phyloP scores from a whole-genome alignment of 805 yeast species.

The Candida anglica region DNA sequence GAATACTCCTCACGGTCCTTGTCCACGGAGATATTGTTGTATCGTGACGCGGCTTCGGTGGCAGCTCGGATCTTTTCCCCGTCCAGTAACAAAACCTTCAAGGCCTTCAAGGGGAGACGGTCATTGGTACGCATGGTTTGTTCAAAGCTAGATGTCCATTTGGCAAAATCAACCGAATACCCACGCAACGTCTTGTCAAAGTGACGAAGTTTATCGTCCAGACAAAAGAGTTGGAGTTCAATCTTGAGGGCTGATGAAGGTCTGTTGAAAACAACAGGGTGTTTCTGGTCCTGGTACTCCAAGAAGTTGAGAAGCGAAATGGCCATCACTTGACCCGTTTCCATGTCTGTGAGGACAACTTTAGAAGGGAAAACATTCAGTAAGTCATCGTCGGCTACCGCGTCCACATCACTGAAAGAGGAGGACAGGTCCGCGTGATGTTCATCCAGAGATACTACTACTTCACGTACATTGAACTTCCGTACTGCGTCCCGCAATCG shows the following conservation, averaged over 20 bases:
- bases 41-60: conserved; percentile 20
- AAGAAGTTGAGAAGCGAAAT: conserved; percentile 29
- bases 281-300: conserved; percentile 16
- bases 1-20: conserved; percentile 5
- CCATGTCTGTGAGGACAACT: conserved; percentile 32
- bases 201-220: conserved; percentile 49
- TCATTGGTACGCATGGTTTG: conserved; percentile 34
- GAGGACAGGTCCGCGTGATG: too few relatives aligned
- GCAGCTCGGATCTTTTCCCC: conserved; percentile 50
- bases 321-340: conserved; percentile 25
- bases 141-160: conserved; percentile 50
- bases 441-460: conserved; percentile 18
- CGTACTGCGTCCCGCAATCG: conserved; percentile 31
- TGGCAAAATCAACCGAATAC: conserved; percentile 42
- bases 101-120: conserved; percentile 44
- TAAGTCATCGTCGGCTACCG: conserved; percentile 52
- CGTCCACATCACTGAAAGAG: conserved; percentile 28
- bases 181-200: conserved; percentile 32
- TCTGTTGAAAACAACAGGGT: conserved; percentile 3
- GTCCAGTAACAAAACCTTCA: conserved; percentile 45
- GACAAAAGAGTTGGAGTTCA: conserved; percentile 43
- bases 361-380: conserved; percentile 52
- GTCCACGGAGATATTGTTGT: conserved; percentile 3
- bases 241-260: conserved; percentile 12
- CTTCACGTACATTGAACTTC: background rate